Conservation (phyloP, 2,329 filamentous ascomycete species). For the Knufia fluminis region DNA sequence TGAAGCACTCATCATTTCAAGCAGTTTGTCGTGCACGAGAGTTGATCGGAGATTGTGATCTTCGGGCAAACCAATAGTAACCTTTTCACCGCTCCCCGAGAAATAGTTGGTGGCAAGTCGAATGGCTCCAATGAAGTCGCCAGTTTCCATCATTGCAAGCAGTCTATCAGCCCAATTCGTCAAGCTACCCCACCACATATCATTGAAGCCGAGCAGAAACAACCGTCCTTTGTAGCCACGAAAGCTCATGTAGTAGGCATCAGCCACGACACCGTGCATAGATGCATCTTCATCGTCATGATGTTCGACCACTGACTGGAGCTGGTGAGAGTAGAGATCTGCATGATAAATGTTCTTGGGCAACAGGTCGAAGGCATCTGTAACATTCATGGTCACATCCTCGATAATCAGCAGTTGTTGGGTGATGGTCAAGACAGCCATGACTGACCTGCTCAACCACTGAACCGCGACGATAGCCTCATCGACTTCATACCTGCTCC, state of each 20-base stretch:
- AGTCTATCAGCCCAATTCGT: conserved; percentile 97
- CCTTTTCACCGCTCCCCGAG: conserved; percentile 78
- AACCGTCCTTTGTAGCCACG: conserved; percentile 87
- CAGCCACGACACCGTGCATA: conserved; percentile 91
- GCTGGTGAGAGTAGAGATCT: conserved; percentile 80
- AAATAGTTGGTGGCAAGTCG: conserved; percentile 87
- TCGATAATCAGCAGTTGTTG: conserved; percentile 89
- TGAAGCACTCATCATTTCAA: conserved; percentile 90
- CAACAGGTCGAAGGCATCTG: conserved; percentile 86
- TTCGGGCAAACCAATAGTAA: conserved; percentile 88
- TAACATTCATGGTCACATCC: conserved; percentile 79
- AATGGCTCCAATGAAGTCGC: conserved; percentile 91
- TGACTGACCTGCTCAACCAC: conserved; percentile 88
- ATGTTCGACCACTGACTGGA: conserved; percentile 76
- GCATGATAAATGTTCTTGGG: conserved; percentile 86
- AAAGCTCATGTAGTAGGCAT: conserved; percentile 98
- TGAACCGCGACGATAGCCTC: conserved; percentile 94
- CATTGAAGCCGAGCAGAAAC: conserved; percentile 88
- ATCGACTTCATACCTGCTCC: conserved; percentile 84
- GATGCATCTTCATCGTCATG: conserved; percentile 77
- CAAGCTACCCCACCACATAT: conserved; percentile 78
- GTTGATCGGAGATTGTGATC: conserved; percentile 65
- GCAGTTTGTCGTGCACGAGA: conserved; percentile 76
- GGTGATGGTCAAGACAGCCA: conserved; percentile 86
- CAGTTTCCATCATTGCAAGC: conserved; percentile 87